These are phyloP conservation scores for Aphanomyces stellatus DNA, from an alignment of 352 stramenopile genomes.

Conservation along the genomic window DNA sequence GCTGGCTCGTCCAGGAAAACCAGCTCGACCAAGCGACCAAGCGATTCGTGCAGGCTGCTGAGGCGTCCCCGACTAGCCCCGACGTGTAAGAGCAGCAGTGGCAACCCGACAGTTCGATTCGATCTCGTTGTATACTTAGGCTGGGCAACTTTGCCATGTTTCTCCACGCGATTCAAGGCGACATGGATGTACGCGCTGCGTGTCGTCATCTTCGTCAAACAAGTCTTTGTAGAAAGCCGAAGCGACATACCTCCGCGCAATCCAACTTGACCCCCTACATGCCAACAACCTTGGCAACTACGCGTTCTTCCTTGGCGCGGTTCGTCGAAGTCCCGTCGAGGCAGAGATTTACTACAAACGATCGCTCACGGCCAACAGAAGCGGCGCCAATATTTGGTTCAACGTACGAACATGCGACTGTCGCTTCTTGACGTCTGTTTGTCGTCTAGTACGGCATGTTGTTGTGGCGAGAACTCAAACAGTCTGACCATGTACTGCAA, in stretches of 20 bases:
- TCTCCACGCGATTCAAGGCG: neutral
- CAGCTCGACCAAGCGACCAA: neutral
- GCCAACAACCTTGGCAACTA: conserved; percentile 1
- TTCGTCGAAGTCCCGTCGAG: neutral
- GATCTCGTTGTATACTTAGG: neutral
- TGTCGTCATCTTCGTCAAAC: no score
- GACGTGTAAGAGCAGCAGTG: neutral
- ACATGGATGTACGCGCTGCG: neutral
- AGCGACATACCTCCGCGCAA: neutral
- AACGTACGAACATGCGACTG: neutral
- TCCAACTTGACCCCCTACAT: neutral
- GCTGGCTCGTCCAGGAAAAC: conserved; percentile 8
- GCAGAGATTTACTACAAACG: conserved; percentile 3
- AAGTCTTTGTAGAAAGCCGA: neutral
- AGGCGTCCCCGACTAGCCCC: neutral
- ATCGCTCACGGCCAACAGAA: neutral
- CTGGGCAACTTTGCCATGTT: conserved; percentile 3
- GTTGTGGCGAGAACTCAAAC: conserved; percentile 3
- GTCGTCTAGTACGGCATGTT: neutral
- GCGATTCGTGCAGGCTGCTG: neutral
- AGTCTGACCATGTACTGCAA: neutral
- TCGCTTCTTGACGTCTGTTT: neutral
- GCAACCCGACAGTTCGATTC: neutral
- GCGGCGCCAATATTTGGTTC: neutral
- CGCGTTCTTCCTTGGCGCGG: neutral